Conservation (phyloP, 257 asterid species). For the Fraxinus anomala region DNA sequence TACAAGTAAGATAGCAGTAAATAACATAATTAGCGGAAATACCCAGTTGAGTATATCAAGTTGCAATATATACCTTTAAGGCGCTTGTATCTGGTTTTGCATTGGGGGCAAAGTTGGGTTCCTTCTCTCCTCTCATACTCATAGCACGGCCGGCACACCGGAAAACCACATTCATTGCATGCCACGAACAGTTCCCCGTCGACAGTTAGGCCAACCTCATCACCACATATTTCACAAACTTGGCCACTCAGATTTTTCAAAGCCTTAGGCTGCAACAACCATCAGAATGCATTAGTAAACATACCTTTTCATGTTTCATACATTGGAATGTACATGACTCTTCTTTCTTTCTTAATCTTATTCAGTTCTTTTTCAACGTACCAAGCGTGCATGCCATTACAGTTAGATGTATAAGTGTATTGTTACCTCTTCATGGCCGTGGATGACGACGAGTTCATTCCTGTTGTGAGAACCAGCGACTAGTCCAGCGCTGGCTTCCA, state of each 20-base stretch:
- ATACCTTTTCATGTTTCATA: not conserved
- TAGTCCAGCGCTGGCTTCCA: constrained; percentile 97
- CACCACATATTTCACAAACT: constrained; percentile 95
- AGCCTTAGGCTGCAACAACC: constrained; percentile 71
- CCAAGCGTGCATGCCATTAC: not conserved
- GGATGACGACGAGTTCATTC: constrained; percentile 94
- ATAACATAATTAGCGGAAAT: not conserved
- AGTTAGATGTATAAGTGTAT: not conserved
- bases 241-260: constrained; percentile 90
- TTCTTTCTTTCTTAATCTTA: not conserved
- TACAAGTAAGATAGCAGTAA: not conserved
- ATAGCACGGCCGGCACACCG: constrained; percentile 92
- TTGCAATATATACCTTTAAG: constrained; percentile 58
- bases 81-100: constrained; percentile 92
- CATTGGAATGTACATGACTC: not conserved
- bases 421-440: constrained; percentile 91
- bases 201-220: constrained; percentile 81
- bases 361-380: not conserved
- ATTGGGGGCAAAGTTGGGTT: constrained; percentile 83
- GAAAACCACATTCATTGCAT: constrained; percentile 94
- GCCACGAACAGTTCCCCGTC: constrained; percentile 95
- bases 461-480: constrained; percentile 98
- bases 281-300: not conserved
- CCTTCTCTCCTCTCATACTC: constrained; percentile 98
- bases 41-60: not conserved